Evolutionary conservation across 163 green algal genomes (phyloP).

Genomic region (Volvox carteri): DNA sequence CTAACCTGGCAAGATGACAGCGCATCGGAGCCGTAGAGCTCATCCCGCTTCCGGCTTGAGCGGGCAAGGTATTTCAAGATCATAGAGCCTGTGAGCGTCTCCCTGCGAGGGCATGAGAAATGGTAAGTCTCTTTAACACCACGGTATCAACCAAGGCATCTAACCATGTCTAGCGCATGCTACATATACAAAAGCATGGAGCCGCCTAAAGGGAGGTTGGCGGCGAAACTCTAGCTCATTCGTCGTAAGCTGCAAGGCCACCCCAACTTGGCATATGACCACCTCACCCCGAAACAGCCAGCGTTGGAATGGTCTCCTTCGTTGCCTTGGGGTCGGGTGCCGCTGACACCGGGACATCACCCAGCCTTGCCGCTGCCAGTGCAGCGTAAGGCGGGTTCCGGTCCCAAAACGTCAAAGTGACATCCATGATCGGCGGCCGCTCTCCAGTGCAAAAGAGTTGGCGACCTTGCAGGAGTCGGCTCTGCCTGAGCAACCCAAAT

Average conservation of each 20-base stretch:
- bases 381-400: slow-evolving; percentile 74
- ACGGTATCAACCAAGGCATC: no score
- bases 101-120: no score
- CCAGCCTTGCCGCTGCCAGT: slow-evolving; percentile 73
- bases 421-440: background rate
- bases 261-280: background rate
- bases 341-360: slow-evolving; percentile 65
- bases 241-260: no score
- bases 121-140: no score
- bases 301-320: slow-evolving; percentile 74
- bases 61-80: slow-evolving; percentile 84
- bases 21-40: slow-evolving; percentile 76
- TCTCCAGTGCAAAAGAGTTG: background rate
- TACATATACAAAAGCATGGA: no score
- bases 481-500: background rate
- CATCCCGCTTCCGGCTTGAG: slow-evolving; percentile 34
- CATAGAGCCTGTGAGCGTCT: slow-evolving; percentile 26
- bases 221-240: background rate
- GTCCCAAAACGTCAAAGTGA: slow-evolving; percentile 74
- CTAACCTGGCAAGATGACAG: slow-evolving; percentile 78
- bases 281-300: slow-evolving; percentile 76
- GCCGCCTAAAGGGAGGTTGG: background rate
- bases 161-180: no score
- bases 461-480: background rate
- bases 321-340: slow-evolving; percentile 74